Evolutionary conservation across 345 rosid species (phyloP).

Genomic region (Balakata baccata): DNA sequence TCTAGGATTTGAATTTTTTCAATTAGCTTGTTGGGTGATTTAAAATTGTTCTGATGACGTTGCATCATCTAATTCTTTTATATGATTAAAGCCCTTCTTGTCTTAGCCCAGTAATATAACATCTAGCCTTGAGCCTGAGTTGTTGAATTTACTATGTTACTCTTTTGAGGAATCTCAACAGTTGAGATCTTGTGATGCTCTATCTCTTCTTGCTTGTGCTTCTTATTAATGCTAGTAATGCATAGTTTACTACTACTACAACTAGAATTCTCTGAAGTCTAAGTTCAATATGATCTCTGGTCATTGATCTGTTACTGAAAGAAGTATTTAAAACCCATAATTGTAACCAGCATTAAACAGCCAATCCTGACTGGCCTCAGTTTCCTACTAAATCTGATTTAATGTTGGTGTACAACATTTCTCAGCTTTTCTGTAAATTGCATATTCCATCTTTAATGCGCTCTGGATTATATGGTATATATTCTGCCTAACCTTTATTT

Average conservation of each 20-base stretch:
- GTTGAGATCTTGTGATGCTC: not conserved
- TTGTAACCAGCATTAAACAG: not conserved
- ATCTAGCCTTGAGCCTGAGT: not conserved
- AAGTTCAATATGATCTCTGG: not conserved
- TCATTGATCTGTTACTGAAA: not conserved
- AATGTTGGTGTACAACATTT: not conserved
- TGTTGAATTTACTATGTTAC: not conserved
- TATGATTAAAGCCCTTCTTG: not conserved
- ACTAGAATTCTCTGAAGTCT: not conserved
- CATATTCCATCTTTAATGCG: not conserved
- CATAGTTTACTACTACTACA: not conserved
- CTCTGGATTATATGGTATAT: not conserved
- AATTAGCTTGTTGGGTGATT: not conserved
- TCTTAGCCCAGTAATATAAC: not conserved
- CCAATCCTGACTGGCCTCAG: conserved; percentile 1
- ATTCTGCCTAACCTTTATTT: not conserved
- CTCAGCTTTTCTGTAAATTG: not conserved
- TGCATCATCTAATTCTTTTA: not conserved
- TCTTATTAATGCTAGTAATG: not conserved
- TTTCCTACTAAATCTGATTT: not conserved
- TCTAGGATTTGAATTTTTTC: not conserved
- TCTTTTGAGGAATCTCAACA: not conserved
- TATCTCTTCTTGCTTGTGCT: not conserved
- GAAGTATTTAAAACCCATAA: not conserved
- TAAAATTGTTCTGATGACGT: not conserved